Conservation (phyloP, 2,329 filamentous ascomycete genomes). For the Colletotrichum musae region DNA sequence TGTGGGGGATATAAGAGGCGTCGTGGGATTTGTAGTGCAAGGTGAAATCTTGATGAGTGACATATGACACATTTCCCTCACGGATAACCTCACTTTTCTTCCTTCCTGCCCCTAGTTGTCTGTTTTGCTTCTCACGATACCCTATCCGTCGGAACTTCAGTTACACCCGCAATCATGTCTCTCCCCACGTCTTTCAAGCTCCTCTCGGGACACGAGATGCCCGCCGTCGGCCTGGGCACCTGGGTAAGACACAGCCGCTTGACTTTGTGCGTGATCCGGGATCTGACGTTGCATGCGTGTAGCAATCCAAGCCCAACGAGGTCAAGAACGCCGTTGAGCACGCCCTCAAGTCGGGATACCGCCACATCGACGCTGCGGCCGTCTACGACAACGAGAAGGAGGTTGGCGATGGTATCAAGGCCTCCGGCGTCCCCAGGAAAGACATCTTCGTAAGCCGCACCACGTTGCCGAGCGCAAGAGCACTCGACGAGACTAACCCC, state of each 20-base stretch:
- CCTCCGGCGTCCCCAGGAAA: conserved; percentile 60
- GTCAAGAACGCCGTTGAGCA: conserved; percentile 67
- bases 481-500: neutral
- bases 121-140: neutral
- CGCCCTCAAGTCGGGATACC: conserved; percentile 70
- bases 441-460: conserved; percentile 59
- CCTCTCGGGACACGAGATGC: conserved; percentile 50
- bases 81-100: conserved; percentile 16
- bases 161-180: conserved; percentile 42
- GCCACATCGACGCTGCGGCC: conserved; percentile 73
- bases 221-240: conserved; percentile 51
- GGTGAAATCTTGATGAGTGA: neutral
- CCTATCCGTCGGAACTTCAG: neutral
- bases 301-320: conserved; percentile 65
- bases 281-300: neutral
- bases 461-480: neutral
- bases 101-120: neutral
- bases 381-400: conserved; percentile 75
- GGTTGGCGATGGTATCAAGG: conserved; percentile 65
- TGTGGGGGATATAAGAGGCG: conserved; percentile 30
- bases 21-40: neutral
- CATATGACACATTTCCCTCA: conserved; percentile 13
- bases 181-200: conserved; percentile 48
- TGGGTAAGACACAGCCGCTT: conserved; percentile 46
- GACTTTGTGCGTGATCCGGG: neutral